Conservation (phyloP, 805 yeast genomes). For the Metschnikowia henanensis region DNA sequence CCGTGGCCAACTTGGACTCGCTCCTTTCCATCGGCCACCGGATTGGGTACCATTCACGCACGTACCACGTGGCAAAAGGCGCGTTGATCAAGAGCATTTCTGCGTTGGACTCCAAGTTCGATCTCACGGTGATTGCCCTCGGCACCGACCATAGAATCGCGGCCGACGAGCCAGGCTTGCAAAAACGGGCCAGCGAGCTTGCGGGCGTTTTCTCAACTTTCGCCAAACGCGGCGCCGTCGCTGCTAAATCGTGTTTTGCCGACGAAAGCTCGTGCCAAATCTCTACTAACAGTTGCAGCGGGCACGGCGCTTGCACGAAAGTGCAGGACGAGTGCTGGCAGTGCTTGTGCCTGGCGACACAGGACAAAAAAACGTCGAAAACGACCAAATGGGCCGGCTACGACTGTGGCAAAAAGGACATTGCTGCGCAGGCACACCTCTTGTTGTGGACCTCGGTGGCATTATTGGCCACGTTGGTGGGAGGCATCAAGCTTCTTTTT, state of each 20-base stretch:
- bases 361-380: conserved; percentile 38
- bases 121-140: conserved; percentile 22
- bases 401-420: conserved; percentile 67
- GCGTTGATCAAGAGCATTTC: conserved; percentile 26
- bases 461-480: conserved; percentile 44
- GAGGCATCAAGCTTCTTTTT: conserved; percentile 53
- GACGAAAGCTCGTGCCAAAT: conserved; percentile 49
- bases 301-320: conserved; percentile 54
- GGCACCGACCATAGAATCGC: conserved; percentile 17
- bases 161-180: conserved; percentile 12
- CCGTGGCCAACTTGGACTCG: conserved; percentile 44
- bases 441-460: conserved; percentile 65
- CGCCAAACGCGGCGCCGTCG: conserved; percentile 16
- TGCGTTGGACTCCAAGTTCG: conserved; percentile 18
- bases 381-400: conserved; percentile 57
- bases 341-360: conserved; percentile 50
- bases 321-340: conserved; percentile 43
- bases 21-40: conserved; percentile 42
- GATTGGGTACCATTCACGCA: conserved; percentile 42
- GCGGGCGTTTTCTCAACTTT: conserved; percentile 16
- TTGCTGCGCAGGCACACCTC: conserved; percentile 64
- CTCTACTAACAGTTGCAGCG: conserved; percentile 48
- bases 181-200: conserved; percentile 20
- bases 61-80: conserved; percentile 39
- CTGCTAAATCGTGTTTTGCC: conserved; percentile 33